Conservation (phyloP, 352 stramenopile genomes). For the Phytophthora capsici region DNA sequence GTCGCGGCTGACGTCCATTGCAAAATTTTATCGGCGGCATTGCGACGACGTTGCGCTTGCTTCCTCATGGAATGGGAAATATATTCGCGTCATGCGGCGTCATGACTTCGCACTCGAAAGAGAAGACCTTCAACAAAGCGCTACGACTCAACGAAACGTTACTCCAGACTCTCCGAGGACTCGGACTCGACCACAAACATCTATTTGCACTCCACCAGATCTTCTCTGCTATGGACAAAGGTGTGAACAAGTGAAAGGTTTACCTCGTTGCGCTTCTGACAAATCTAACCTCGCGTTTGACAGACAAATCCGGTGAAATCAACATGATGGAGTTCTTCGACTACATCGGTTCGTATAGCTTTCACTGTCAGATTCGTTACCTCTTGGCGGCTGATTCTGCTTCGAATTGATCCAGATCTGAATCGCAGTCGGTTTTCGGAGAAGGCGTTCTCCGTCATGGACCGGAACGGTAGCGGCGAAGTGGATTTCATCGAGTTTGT, state of each 20-base stretch:
- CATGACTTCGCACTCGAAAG: conserved; percentile 15
- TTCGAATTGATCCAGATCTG: conserved; percentile 39
- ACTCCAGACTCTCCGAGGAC: conserved; percentile 41
- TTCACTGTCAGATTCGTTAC: background rate
- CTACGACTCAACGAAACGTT: conserved; percentile 45
- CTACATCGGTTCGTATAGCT: conserved; percentile 55
- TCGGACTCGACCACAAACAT: conserved; percentile 58
- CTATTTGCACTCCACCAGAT: conserved; percentile 60
- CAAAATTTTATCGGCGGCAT: background rate
- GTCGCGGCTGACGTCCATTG: too few relatives aligned
- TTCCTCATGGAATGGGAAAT: conserved; percentile 38
- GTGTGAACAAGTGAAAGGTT: conserved; percentile 10
- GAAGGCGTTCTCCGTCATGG: conserved; percentile 79
- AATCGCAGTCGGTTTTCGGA: conserved; percentile 66
- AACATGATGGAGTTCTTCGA: conserved; percentile 75
- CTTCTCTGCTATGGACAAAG: conserved; percentile 63
- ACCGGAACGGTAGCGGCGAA: conserved; percentile 67
- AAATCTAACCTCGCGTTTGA: too few relatives aligned
- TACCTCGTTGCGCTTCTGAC: too few relatives aligned
- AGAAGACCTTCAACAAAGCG: conserved; percentile 39
- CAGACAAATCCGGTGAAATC: conserved; percentile 71
- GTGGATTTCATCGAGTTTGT: conserved; percentile 83
- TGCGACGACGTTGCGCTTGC: background rate
- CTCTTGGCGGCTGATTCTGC: background rate
- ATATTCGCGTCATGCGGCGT: conserved; percentile 14